These are phyloP conservation scores for Xerocomus amazonicus DNA, from an alignment of 1,284 basidiomycete species.

Conservation along the genomic window DNA sequence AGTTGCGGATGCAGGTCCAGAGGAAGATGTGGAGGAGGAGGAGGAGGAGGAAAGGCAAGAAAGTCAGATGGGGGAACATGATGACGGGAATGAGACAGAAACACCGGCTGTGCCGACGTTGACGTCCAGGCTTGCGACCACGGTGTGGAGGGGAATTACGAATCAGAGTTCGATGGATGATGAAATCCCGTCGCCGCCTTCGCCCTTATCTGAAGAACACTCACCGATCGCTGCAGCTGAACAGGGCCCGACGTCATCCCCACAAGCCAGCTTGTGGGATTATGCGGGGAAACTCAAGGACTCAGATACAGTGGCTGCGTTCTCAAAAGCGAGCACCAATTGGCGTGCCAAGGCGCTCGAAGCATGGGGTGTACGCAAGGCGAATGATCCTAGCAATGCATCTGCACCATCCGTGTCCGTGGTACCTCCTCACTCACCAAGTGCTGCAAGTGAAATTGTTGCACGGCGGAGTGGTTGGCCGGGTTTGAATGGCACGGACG, in stretches of 20 bases:
- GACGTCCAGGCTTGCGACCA: slow-evolving; percentile 53
- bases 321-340: slow-evolving; percentile 71
- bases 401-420: slow-evolving; percentile 6
- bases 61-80: slow-evolving; percentile 34
- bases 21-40: slow-evolving; percentile 26
- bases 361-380: slow-evolving; percentile 38
- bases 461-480: slow-evolving; percentile 15
- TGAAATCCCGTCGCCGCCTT: slow-evolving; percentile 41
- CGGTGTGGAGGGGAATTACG: slow-evolving; percentile 70
- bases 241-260: slow-evolving; percentile 9
- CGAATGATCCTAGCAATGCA: slow-evolving; percentile 3
- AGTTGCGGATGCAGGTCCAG: slow-evolving; percentile 35
- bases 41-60: slow-evolving; percentile 28
- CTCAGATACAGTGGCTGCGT: slow-evolving; percentile 63
- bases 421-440: slow-evolving; percentile 15
- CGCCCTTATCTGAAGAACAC: slow-evolving; percentile 37
- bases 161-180: slow-evolving; percentile 69
- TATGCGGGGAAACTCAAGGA: slow-evolving; percentile 73
- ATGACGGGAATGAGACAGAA: slow-evolving; percentile 46
- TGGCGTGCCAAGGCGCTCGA: slow-evolving; percentile 61
- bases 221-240: slow-evolving; percentile 31
- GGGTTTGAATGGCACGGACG: neutral
- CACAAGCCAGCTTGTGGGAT: slow-evolving; percentile 47
- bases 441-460: slow-evolving; percentile 18
- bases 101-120: slow-evolving; percentile 40